phyloP scores from a whole-genome alignment of 495 filamentous ascomycete species.

The Amphirosellinia nigrospora region DNA sequence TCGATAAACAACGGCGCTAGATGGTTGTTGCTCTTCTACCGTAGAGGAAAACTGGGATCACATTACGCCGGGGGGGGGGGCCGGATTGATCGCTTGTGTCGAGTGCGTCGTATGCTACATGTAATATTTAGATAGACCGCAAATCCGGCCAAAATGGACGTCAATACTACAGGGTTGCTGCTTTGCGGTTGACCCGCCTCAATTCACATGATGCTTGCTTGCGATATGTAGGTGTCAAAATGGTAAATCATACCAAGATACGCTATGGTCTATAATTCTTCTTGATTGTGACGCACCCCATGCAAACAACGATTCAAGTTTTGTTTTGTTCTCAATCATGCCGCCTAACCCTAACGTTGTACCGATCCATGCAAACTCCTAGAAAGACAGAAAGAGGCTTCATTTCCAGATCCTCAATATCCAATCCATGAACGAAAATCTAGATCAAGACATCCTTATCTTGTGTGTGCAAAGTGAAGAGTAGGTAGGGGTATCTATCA shows the following conservation, averaged over 20 bases:
- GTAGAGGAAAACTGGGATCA: not conserved
- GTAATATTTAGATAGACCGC: slow-evolving; percentile 28
- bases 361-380: not conserved
- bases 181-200: not conserved
- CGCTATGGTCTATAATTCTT: not conserved
- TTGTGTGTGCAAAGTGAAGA: not conserved
- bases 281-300: not conserved
- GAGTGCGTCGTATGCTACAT: slow-evolving; percentile 13
- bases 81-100: not conserved
- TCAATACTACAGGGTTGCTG: slow-evolving; percentile 13
- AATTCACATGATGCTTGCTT: slow-evolving; percentile 1
- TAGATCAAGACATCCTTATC: not conserved
- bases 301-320: not conserved
- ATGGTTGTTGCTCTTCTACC: not conserved
- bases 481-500: not conserved
- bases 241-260: not conserved
- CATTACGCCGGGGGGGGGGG: not conserved
- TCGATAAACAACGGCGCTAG: slow-evolving; percentile 8
- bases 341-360: not conserved
- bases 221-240: not conserved
- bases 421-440: not conserved
- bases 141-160: slow-evolving; percentile 2
- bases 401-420: not conserved
- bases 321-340: not conserved
- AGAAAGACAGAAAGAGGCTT: too few species aligned